These are phyloP conservation scores for Diospyros kaki DNA, from an alignment of 148 eudicot species.

Conservation along the genomic window DNA sequence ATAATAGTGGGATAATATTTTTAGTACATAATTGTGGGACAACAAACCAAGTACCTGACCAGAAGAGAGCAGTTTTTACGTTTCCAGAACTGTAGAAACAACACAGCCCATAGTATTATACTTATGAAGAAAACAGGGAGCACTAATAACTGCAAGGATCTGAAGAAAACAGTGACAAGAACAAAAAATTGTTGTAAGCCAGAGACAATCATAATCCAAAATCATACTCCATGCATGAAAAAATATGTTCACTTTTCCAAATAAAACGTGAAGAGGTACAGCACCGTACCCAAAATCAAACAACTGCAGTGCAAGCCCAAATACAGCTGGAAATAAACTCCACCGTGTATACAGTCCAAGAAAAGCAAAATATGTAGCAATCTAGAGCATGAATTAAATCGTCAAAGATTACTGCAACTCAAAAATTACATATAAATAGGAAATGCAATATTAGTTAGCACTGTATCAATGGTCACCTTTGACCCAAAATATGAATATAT, in stretches of 20 bases:
- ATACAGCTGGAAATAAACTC: conserved; percentile 79
- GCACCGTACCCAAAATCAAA: conserved; percentile 73
- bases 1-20: too few species aligned
- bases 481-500: conserved; percentile 78
- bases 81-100: conserved; percentile 95
- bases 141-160: conserved; percentile 66
- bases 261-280: not conserved
- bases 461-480: conserved; percentile 39
- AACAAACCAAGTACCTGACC: conserved; percentile 49
- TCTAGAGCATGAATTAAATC: conserved; percentile 36
- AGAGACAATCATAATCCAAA: not conserved
- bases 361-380: conserved; percentile 86
- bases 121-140: conserved; percentile 71
- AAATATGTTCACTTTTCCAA: too few species aligned
- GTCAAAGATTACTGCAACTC: conserved; percentile 1
- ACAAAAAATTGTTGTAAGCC: not conserved
- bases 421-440: not conserved
- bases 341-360: conserved; percentile 92
- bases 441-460: not conserved
- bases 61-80: conserved; percentile 77
- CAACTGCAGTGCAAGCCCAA: conserved; percentile 62
- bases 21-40: not conserved
- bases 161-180: conserved; percentile 27
- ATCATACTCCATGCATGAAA: not conserved
- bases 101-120: conserved; percentile 76